Evolutionary conservation across 2,329 filamentous ascomycete genomes (phyloP), one percentile per base, ranked within the genome.

Genomic region (Rutstroemia sp.): DNA sequence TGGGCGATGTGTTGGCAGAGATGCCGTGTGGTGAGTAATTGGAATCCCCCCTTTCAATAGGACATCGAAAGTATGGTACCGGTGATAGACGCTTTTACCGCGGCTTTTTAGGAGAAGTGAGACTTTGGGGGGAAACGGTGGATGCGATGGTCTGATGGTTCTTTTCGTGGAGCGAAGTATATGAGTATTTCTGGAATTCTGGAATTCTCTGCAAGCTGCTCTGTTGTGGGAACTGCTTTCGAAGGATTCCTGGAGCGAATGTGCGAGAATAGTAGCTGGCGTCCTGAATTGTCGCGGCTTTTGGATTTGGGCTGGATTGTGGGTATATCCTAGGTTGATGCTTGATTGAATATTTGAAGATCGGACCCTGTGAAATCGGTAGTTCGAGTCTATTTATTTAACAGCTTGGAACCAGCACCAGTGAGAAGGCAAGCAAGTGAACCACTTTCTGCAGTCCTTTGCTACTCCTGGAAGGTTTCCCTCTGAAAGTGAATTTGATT

Each of bases 281-380:
- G n/a, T 19, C 14, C 19, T 42, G 19, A 41, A 41, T 42, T 42
- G 39, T 42, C 16, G 39, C 30, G 30, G 30, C 30, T 34, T 34
- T 34, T 34, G 30, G 30, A 12, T 34, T 34, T 34, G 19, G 39
- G 39, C n/a, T 7, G 39, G 19, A 18, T 42, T 42, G 39, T 42
- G 16, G 39, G 19, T 42, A 18, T 42, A 18, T 25, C 18, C 52
- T 48, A 54, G 52, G 52, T 49, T 54, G 30, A 48, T 54, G 52
- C 52, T 41, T 25, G 52, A 49, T 18, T 21, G 44, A 54, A 49
- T 45, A 42, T 49, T 39, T 49, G 42, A 21, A 49, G 52, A 54
- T 54, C 34, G 47, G 52, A 54, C 52, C 52, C 52, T 54, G 38
- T 38, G 52, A 19, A 54, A 49, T 54, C 39, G n/a, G 39, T 42